Conservation (phyloP, 2,329 filamentous ascomycete species). For the Penicillium sp. region DNA sequence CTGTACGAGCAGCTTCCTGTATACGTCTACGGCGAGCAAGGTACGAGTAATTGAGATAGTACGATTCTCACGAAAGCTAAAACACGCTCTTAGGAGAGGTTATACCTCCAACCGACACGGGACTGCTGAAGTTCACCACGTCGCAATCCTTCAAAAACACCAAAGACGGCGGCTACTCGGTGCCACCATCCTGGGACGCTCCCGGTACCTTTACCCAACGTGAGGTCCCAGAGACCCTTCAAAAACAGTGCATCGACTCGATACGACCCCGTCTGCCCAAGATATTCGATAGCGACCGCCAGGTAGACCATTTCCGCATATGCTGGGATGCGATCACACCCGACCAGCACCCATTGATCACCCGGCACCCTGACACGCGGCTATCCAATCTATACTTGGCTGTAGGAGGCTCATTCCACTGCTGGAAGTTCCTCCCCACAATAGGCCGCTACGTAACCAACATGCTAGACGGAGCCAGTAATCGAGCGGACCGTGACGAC, state of each 20-base stretch:
- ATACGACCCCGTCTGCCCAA: slow-evolving; percentile 25
- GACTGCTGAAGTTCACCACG: slow-evolving; percentile 58
- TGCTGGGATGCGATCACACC: slow-evolving; percentile 60
- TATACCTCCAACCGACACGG: slow-evolving; percentile 46
- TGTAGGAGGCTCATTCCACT: slow-evolving; percentile 59
- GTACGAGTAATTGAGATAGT: slow-evolving; percentile 14
- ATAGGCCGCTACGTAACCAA: slow-evolving; percentile 54
- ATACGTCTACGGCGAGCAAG: slow-evolving; percentile 46
- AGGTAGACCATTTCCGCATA: slow-evolving; percentile 43
- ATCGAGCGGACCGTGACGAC: slow-evolving; percentile 35
- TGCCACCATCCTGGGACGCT: slow-evolving; percentile 39
- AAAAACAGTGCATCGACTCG: slow-evolving; percentile 36
- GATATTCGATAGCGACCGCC: slow-evolving; percentile 28
- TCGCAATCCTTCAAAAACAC: slow-evolving; percentile 56
- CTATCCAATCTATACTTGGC: slow-evolving; percentile 55
- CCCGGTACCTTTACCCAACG: slow-evolving; percentile 36
- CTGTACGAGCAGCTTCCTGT: slow-evolving; percentile 51
- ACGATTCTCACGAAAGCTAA: background rate
- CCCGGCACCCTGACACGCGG: slow-evolving; percentile 46
- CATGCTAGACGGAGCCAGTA: slow-evolving; percentile 40
- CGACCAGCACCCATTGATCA: slow-evolving; percentile 59
- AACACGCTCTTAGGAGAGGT: slow-evolving; percentile 34
- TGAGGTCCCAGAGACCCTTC: slow-evolving; percentile 39
- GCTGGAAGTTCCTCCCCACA: slow-evolving; percentile 61
- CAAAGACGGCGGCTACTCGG: slow-evolving; percentile 30